Conservation (phyloP, 2,329 filamentous ascomycete genomes). For the Diaporthe sp. region DNA sequence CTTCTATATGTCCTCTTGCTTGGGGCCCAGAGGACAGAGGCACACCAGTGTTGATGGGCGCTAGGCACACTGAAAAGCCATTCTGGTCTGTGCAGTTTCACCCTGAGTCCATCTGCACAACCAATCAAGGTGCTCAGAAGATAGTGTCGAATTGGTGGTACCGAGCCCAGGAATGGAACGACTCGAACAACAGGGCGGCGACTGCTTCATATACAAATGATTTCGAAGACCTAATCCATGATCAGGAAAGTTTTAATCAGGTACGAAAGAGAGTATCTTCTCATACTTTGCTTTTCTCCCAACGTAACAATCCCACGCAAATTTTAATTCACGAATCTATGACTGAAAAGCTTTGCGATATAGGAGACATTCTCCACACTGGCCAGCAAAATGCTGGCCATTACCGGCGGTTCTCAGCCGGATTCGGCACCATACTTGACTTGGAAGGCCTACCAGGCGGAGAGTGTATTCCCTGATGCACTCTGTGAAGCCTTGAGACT, state of each 20-base stretch:
- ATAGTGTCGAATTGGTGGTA: constrained; percentile 9
- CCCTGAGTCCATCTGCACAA: background rate
- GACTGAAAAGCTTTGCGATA: background rate
- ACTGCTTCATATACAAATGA: background rate
- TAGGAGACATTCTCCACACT: background rate
- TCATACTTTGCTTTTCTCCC: too few relatives aligned
- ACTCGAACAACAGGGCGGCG: background rate
- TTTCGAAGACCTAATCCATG: background rate
- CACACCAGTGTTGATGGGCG: background rate
- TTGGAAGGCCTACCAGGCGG: background rate
- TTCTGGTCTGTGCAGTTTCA: constrained; percentile 6
- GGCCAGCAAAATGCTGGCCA: background rate
- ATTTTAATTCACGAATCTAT: too few relatives aligned
- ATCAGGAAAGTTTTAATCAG: background rate
- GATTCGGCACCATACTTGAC: background rate
- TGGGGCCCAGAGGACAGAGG: background rate
- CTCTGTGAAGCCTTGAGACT: background rate
- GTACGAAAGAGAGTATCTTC: too few relatives aligned
- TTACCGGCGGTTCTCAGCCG: background rate
- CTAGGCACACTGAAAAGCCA: background rate
- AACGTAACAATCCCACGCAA: too few relatives aligned
- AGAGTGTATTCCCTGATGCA: background rate
- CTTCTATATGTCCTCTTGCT: background rate
- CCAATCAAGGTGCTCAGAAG: background rate
- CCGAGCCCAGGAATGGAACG: constrained; percentile 4